phyloP scores from a whole-genome alignment of 495 filamentous ascomycete species.

The Daldinia bambusicola region DNA sequence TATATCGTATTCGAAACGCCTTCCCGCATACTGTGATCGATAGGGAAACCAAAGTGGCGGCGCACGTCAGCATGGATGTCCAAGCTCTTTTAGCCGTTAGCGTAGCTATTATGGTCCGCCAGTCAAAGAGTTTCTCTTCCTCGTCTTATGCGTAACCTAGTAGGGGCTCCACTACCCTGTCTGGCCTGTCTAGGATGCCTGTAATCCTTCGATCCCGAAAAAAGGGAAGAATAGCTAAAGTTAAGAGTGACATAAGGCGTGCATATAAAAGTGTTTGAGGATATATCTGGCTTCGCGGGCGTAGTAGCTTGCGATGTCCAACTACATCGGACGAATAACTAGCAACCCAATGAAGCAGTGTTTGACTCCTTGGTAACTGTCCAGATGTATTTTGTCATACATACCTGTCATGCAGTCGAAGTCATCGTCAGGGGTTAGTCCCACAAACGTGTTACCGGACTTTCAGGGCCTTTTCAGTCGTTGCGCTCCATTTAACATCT shows the following conservation, averaged over 20 bases:
- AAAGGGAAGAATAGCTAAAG: not conserved
- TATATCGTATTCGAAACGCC: not conserved
- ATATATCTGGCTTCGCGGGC: not conserved
- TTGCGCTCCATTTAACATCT: slow-evolving; percentile 26
- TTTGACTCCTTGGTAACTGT: slow-evolving; percentile 3
- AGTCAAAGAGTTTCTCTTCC: slow-evolving; percentile 6
- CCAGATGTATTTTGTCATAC: slow-evolving; percentile 16
- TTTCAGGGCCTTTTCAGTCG: slow-evolving; percentile 11
- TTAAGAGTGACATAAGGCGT: not conserved
- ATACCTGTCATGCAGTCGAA: slow-evolving; percentile 10
- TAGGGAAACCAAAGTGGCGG: slow-evolving; percentile 4
- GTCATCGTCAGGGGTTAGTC: slow-evolving; percentile 38
- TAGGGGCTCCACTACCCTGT: not conserved
- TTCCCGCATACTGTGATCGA: slow-evolving; percentile 1
- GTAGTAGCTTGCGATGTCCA: not conserved
- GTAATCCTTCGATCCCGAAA: slow-evolving; percentile 31
- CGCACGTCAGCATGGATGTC: slow-evolving; percentile 24
- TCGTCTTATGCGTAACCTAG: slow-evolving; percentile 5
- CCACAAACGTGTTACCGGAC: slow-evolving; percentile 25
- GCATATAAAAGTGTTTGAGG: slow-evolving; percentile 2
- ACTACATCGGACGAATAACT: not conserved
- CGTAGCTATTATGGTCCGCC: slow-evolving; percentile 13
- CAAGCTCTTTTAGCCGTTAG: slow-evolving; percentile 30
- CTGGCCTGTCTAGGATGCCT: slow-evolving; percentile 4
- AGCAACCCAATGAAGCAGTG: slow-evolving; percentile 7